Evolutionary conservation across 495 filamentous ascomycete species (phyloP).

Genomic region (Aspergillus cristatus): DNA sequence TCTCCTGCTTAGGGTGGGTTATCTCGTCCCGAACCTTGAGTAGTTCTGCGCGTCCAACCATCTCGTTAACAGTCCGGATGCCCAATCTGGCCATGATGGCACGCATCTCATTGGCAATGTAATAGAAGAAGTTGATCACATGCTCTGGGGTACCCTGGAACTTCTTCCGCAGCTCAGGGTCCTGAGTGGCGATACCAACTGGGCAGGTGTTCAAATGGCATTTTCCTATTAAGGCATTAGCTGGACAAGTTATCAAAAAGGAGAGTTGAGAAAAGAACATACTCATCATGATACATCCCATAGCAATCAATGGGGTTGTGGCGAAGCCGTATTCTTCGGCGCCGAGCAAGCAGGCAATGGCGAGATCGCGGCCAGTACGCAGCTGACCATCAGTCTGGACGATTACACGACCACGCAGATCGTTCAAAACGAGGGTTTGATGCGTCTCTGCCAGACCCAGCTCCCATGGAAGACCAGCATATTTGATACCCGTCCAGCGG

Average conservation of each 20-base stretch:
- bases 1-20: conserved; percentile 78
- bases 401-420: conserved; percentile 90
- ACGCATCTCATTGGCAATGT: conserved; percentile 92
- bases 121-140: conserved; percentile 99
- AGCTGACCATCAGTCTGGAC: conserved; percentile 98
- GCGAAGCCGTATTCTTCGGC: conserved; percentile 98
- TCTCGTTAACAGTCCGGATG: conserved; percentile 93
- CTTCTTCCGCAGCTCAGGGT: conserved; percentile 89
- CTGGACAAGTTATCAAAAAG: no score
- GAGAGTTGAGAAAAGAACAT: conserved; percentile 43
- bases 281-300: conserved; percentile 97
- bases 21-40: conserved; percentile 86
- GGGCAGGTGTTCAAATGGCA: conserved; percentile 77
- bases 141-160: conserved; percentile 93
- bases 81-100: conserved; percentile 98
- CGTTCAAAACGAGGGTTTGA: conserved; percentile 96
- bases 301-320: conserved; percentile 92
- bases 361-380: conserved; percentile 88
- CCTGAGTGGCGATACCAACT: conserved; percentile 95
- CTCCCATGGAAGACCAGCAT: conserved; percentile 97
- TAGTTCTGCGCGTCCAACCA: conserved; percentile 90
- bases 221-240: conserved; percentile 16
- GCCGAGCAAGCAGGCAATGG: conserved; percentile 91
- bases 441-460: conserved; percentile 96
- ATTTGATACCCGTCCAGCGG: conserved; percentile 99